Evolutionary conservation across 2,329 filamentous ascomycete species (phyloP).

Genomic region (Fusarium secorum): DNA sequence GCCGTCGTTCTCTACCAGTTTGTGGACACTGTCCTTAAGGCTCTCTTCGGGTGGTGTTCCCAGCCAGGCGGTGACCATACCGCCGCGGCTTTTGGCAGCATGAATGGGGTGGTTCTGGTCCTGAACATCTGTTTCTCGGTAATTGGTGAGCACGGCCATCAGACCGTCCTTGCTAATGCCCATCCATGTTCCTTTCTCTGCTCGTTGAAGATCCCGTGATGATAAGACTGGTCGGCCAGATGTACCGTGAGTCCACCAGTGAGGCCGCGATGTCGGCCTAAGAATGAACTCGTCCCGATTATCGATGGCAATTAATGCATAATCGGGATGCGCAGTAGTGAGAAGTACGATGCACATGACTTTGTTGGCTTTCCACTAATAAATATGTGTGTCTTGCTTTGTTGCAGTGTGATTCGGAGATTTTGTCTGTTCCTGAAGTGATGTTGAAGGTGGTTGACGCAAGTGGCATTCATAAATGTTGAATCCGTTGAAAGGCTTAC

Average conservation of each 20-base stretch:
- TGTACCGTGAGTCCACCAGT: constrained; percentile 66
- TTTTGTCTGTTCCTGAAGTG: not conserved
- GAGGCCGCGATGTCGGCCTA: constrained; percentile 68
- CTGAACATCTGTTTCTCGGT: constrained; percentile 61
- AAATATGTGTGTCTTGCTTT: not conserved
- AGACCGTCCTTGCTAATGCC: constrained; percentile 67
- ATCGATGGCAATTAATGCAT: constrained; percentile 77
- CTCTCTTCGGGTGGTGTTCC: constrained; percentile 57
- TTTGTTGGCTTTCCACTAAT: not conserved
- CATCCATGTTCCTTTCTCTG: constrained; percentile 71
- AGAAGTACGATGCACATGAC: constrained; percentile 80
- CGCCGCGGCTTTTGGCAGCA: constrained; percentile 66
- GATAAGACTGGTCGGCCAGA: constrained; percentile 61
- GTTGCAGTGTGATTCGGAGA: not conserved
- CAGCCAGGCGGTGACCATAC: constrained; percentile 71
- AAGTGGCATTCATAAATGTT: constrained; percentile 9
- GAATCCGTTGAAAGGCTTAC: not conserved
- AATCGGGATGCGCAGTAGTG: constrained; percentile 77
- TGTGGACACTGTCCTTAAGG: constrained; percentile 59
- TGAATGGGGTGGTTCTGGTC: constrained; percentile 61
- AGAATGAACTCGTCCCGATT: constrained; percentile 80
- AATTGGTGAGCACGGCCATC: constrained; percentile 72
- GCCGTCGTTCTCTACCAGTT: constrained; percentile 59
- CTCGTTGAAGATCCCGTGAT: constrained; percentile 67
- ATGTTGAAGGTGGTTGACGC: constrained; percentile 19